Percentiles rank a stretch among this genome's conserved stretches.
These are phyloP conservation scores for Camellia lanceoleosa DNA, from an alignment of 148 eudicot genomes.

Conservation along the genomic window DNA sequence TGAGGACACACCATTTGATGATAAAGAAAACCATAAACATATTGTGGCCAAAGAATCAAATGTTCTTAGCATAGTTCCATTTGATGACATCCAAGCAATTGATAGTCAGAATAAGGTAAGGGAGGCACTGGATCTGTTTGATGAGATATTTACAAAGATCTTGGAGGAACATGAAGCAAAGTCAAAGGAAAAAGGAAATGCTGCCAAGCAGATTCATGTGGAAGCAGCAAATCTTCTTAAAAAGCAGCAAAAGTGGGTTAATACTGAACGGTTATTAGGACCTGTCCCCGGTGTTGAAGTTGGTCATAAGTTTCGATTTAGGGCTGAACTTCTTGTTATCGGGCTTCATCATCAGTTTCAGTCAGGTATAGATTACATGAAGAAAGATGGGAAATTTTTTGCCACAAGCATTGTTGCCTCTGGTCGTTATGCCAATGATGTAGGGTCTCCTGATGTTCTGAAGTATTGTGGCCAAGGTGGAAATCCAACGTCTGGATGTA, in stretches of 20 bases:
- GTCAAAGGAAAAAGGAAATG: conserved; percentile 1
- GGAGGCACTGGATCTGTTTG: conserved; percentile 22
- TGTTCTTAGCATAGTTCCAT: background rate
- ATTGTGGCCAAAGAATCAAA: conserved; percentile 3
- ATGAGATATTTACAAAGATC: background rate
- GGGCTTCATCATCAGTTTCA: conserved; percentile 43
- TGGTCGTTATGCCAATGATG: conserved; percentile 36
- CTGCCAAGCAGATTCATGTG: background rate
- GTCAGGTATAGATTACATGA: conserved; percentile 43
- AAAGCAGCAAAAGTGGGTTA: conserved; percentile 19
- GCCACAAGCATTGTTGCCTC: conserved; percentile 53
- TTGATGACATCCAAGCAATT: background rate
- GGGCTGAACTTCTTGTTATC: conserved; percentile 41
- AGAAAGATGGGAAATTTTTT: conserved; percentile 17
- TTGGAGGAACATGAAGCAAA: background rate
- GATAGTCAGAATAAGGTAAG: conserved; percentile 18
- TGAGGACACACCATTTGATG: background rate
- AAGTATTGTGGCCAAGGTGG: conserved; percentile 58
- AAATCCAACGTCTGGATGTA: conserved; percentile 9
- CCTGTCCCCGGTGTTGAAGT: conserved; percentile 44
- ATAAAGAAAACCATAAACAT: background rate
- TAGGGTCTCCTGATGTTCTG: conserved; percentile 22
- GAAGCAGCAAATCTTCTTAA: conserved; percentile 26
- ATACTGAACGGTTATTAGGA: conserved; percentile 22
- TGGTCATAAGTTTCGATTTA: conserved; percentile 40